Evolutionary conservation across 2,329 filamentous ascomycete species (phyloP).

Genomic region (Xylaria multiplex): DNA sequence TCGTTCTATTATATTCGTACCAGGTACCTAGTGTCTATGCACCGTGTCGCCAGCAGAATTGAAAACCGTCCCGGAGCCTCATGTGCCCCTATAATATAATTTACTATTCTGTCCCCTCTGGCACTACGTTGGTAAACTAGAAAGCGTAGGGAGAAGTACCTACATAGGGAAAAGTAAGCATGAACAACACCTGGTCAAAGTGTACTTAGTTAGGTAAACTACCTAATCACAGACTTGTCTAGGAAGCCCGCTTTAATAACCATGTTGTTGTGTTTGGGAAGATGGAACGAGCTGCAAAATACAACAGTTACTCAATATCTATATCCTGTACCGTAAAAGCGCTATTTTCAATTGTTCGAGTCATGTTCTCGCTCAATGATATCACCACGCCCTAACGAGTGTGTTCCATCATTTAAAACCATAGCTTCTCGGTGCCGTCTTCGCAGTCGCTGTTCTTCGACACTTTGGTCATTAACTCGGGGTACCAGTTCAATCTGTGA

Average conservation of each 20-base stretch:
- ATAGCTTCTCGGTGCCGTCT: slow-evolving; percentile 86
- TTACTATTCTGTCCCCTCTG: neutral
- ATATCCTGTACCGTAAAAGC: neutral
- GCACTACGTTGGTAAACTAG: neutral
- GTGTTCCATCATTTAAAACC: slow-evolving; percentile 87
- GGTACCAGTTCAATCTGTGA: slow-evolving; percentile 50
- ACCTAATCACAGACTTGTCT: neutral
- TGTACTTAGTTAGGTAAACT: neutral
- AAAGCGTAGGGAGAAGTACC: no score
- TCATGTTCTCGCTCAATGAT: slow-evolving; percentile 76
- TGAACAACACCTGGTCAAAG: neutral
- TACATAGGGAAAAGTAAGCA: no score
- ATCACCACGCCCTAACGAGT: slow-evolving; percentile 76
- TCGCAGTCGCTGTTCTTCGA: slow-evolving; percentile 76
- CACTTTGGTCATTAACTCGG: slow-evolving; percentile 62
- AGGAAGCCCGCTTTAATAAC: neutral
- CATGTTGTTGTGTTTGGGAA: neutral
- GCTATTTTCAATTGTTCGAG: slow-evolving; percentile 48
- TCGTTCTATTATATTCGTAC: neutral
- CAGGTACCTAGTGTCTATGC: no score
- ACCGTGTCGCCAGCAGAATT: neutral
- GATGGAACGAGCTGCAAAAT: neutral
- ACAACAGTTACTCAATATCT: neutral
- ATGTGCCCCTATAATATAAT: no score
- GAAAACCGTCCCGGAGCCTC: neutral